A percentile compares a stretch with the other conserved stretches of the same genome.
Evolutionary conservation across 805 yeast species (phyloP).

Genomic region (Metahyphopichia silvanorum): DNA sequence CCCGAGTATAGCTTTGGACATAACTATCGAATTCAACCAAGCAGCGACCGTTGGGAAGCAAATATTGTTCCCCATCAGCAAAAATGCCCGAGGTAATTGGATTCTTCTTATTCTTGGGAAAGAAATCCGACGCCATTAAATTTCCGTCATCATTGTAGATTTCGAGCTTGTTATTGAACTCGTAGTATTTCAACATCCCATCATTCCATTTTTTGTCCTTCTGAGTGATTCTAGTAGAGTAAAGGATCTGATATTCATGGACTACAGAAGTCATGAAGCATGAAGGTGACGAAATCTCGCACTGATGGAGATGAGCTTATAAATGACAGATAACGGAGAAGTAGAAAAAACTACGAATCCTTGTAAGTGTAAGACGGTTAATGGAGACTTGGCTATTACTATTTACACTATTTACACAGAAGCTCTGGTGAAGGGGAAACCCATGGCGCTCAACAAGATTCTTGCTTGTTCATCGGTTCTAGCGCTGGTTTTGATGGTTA

Average conservation of each 20-base stretch:
- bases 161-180: slow-evolving; percentile 47
- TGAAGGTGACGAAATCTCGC: too few relatives aligned
- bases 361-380: too few relatives aligned
- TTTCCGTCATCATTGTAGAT: slow-evolving; percentile 34
- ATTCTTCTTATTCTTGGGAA: slow-evolving; percentile 15
- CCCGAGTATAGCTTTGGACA: slow-evolving; percentile 33
- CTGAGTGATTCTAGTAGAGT: slow-evolving; percentile 43
- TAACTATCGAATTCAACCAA: slow-evolving; percentile 28
- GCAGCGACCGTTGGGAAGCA: slow-evolving; percentile 22
- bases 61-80: slow-evolving; percentile 16
- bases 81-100: slow-evolving; percentile 16
- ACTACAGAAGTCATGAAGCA: slow-evolving; percentile 33
- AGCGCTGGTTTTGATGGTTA: slow-evolving; percentile 83
- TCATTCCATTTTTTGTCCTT: slow-evolving; percentile 52
- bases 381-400: too few relatives aligned
- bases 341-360: too few relatives aligned
- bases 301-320: too few relatives aligned
- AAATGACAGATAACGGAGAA: too few relatives aligned
- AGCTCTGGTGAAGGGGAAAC: slow-evolving; percentile 64
- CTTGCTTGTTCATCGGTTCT: slow-evolving; percentile 90
- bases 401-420: too few relatives aligned
- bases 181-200: slow-evolving; percentile 44
- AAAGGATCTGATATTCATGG: slow-evolving; percentile 45
- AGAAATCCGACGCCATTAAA: slow-evolving; percentile 33
- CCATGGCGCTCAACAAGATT: slow-evolving; percentile 74